Evolutionary conservation across 1,284 basidiomycete genomes (phyloP), one percentile per base, ranked within the genome.

Genomic region (Pterulicium gracile): DNA sequence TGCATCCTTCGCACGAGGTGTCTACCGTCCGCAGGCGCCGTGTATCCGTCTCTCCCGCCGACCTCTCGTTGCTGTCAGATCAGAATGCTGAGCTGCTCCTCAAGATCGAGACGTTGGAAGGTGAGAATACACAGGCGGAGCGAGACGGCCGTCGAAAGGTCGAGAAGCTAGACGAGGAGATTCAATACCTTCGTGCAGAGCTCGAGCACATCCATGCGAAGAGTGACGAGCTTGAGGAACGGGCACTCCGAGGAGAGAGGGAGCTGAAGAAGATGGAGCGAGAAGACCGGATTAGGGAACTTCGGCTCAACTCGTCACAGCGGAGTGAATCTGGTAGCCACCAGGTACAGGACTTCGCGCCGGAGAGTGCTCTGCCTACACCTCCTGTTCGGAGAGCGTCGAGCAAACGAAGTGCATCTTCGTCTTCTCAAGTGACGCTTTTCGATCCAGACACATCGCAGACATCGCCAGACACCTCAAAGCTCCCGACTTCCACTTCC

Each of bases 31-130:
- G 70, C 53, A 53, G 62, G 2, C 73, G 77, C 36, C 70, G 74
- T 44, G 69, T 83, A 27, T 81, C 82, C 27, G 74, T 83, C 46
- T 79, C 81, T 2, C 76, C 77, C 0, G 62, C 70, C n/a, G 84
- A 88, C 48, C 69, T 90, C 20, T 74, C 77, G 2, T 66, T 71
- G 4, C 73, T 92, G 20, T 75, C 80, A 0, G 84, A 88, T 55
- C 85, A 90, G 62, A 92, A 92, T 56, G 78, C 81, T 0, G 82
- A 89, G 49, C 77, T 92, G 14, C 65, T 86, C 3, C 62, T 73
- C 18, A 85, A 87, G 52, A 68, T 92, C 3, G 79, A 87, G 56
- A 73, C 74, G 49, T 70, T 92, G 18, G 83, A 91, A 57, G 61
- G 71, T 0, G 88, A 90, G 52, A 77, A 86, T 3, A 63, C 65